These are phyloP conservation scores for Styphnolobium japonicum DNA, from an alignment of 306 rosid genomes.

Conservation along the genomic window DNA sequence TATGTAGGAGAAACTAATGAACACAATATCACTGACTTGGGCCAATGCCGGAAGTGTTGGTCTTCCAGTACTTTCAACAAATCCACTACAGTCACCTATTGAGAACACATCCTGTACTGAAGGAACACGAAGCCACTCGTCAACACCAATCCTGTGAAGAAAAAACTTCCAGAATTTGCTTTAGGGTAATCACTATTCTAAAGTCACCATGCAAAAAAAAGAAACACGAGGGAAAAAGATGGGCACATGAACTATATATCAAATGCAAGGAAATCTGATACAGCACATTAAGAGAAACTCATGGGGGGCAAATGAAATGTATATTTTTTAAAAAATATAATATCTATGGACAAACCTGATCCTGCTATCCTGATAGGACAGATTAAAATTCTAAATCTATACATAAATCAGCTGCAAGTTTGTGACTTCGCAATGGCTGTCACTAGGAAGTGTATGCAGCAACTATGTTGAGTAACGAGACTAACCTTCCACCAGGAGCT, in stretches of 20 bases:
- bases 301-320: neutral
- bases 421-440: neutral
- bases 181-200: neutral
- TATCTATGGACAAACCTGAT: neutral
- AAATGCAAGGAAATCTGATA: neutral
- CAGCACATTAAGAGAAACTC: neutral
- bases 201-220: neutral
- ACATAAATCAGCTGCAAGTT: neutral
- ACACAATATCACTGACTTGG: conserved; percentile 45
- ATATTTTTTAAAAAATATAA: too few species aligned
- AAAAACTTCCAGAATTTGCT: neutral
- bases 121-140: conserved; percentile 78
- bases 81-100: conserved; percentile 85
- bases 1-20: neutral
- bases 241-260: neutral
- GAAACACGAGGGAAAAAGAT: neutral
- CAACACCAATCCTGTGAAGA: conserved; percentile 70
- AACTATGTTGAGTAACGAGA: neutral
- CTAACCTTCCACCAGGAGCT: conserved; percentile 81
- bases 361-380: neutral
- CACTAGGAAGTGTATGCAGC: neutral
- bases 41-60: conserved; percentile 76
- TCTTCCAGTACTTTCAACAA: conserved; percentile 78
- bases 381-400: neutral
- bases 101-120: conserved; percentile 67